phyloP scores from a whole-genome alignment of 495 filamentous ascomycete genomes.

The Aspergillus kassunensis region DNA sequence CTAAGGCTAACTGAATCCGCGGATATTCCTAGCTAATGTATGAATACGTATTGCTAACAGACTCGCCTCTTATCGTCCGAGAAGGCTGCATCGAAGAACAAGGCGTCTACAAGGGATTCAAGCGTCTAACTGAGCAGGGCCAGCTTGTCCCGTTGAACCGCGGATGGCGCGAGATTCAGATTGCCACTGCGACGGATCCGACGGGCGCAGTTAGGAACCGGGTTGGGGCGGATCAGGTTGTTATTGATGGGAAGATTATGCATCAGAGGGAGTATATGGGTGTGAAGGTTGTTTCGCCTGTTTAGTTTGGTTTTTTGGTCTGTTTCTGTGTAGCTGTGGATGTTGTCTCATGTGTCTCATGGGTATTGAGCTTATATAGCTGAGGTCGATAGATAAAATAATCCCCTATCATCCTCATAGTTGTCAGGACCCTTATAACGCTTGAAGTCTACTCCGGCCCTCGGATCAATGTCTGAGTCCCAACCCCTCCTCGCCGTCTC shows the following conservation, averaged over 20 bases:
- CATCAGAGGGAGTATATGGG: conserved; percentile 43
- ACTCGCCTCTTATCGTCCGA: conserved; percentile 36
- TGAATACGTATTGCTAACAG: no score
- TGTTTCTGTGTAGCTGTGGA: no score
- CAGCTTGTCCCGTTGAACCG: conserved; percentile 35
- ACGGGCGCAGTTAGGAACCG: conserved; percentile 33
- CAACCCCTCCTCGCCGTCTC: no score
- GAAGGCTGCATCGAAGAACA: conserved; percentile 40
- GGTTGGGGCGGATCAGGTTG: conserved; percentile 33
- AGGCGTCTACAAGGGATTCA: conserved; percentile 39
- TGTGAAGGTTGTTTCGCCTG: conserved; percentile 39
- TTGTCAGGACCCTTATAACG: no score
- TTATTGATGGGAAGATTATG: conserved; percentile 40
- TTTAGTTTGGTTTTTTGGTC: conserved; percentile 20
- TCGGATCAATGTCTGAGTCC: no score
- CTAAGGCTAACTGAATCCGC: no score
- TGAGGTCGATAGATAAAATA: no score
- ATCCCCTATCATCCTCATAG: no score
- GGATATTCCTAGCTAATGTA: no score
- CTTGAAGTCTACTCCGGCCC: no score
- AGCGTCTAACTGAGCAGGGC: conserved; percentile 28
- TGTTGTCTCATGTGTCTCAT: no score
- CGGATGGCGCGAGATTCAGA: conserved; percentile 41
- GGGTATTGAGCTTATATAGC: no score
- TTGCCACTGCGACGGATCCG: conserved; percentile 37